Evolutionary conservation across 1,284 basidiomycete genomes (phyloP), one percentile per base, ranked within the genome.

Genomic region (Irpex lacteus): DNA sequence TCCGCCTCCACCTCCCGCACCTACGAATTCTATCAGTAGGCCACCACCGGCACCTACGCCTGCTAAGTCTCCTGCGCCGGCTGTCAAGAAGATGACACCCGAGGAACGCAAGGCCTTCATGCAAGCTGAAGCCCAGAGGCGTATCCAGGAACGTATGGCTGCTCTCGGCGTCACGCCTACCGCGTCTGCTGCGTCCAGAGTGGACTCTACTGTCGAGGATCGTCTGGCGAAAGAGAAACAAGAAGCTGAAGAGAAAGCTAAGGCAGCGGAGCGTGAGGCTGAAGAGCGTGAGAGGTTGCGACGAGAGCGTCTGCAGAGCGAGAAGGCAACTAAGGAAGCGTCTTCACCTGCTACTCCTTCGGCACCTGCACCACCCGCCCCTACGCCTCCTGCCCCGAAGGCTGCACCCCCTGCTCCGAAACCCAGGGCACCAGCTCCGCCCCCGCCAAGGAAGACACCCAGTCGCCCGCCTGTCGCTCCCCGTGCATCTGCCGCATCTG

Each of bases 61-160:
- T 0, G 68, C 80, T 8, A 76, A 81, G 1, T 82, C 86, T 7
- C 83, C 89, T 7, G 82, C 83, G 0, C 77, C 83, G 5, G 77
- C 76, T 8, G 76, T 80, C 57, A 91, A 91, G 76, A 89, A 85
- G 65, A 94, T 98, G 92, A 90, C 94, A 0, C 80, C 90, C 0
- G 95, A 91, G 68, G 94, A 98, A 73, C 88, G 94, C 8, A 82
- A 86, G 62, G 94, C 92, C 0, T 95, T 84, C 73, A 87, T 94
- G 68, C 88, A 88, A 18, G 89, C 88, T 2, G 89, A 98, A 74
- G 97, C 95, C 1, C 89, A 94, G 72, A 85, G 89, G 19, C 86
- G 92, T 54, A 87, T 98, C 44, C 88, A 95, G 70, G 95, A 91
- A 53, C 91, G 97, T 37, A 95, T 94, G 84, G 87, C 89, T 50